Evolutionary conservation across 2,329 filamentous ascomycete genomes (phyloP).

Genomic region (Pyrenophora teres): DNA sequence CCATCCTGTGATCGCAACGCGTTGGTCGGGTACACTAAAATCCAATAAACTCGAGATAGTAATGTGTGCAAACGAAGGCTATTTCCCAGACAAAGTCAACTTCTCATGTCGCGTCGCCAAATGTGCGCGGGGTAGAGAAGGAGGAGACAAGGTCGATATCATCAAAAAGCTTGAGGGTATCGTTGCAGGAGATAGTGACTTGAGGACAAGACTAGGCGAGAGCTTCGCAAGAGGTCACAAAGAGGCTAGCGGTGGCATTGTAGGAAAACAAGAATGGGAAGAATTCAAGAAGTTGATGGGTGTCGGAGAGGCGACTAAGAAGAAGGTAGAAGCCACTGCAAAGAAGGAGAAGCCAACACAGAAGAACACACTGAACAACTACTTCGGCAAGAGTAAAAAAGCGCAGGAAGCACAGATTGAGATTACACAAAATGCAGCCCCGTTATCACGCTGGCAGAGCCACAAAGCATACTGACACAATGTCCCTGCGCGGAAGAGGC

Average conservation of each 20-base stretch:
- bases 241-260: constrained; percentile 69
- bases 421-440: not conserved
- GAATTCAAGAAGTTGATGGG: constrained; percentile 65
- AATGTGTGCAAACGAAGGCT: constrained; percentile 70
- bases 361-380: constrained; percentile 43
- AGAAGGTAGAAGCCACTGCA: constrained; percentile 43
- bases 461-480: too few species aligned
- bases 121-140: constrained; percentile 58
- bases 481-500: constrained; percentile 9
- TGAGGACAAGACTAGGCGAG: constrained; percentile 61
- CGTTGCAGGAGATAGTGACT: constrained; percentile 46
- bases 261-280: constrained; percentile 65
- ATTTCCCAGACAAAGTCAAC: constrained; percentile 66
- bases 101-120: constrained; percentile 68
- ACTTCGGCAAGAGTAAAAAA: constrained; percentile 31
- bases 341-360: constrained; percentile 38
- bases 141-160: constrained; percentile 62
- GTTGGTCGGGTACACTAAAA: constrained; percentile 66
- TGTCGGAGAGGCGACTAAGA: constrained; percentile 60
- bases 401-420: not conserved
- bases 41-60: constrained; percentile 66
- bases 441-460: not conserved
- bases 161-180: constrained; percentile 62
- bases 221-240: constrained; percentile 70
- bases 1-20: constrained; percentile 69